Conservation (phyloP, 352 stramenopile species). For the Chrysophaeum taylorii region DNA sequence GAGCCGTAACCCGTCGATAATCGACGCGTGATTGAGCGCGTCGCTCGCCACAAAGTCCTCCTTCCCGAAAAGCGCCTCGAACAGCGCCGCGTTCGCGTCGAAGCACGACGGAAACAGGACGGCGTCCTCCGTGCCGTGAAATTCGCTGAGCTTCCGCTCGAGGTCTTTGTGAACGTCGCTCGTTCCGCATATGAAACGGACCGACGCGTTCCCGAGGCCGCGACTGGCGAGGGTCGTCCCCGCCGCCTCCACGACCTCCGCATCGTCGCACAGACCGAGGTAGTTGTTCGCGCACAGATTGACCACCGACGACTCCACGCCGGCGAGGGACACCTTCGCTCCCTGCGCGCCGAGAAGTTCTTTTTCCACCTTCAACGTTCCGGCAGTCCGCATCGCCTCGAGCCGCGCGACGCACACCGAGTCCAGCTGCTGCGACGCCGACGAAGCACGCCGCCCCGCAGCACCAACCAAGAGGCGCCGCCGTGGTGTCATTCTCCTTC, state of each 20-base stretch:
- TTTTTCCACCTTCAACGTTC: constrained; percentile 66
- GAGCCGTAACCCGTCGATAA: constrained; percentile 83
- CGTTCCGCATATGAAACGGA: constrained; percentile 86
- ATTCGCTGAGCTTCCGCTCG: constrained; percentile 70
- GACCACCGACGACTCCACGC: constrained; percentile 49
- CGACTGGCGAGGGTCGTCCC: constrained; percentile 63
- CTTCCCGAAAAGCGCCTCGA: constrained; percentile 66
- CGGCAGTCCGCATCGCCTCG: constrained; percentile 53
- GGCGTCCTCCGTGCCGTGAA: constrained; percentile 81
- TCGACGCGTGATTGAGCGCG: constrained; percentile 76
- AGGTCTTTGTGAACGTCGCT: constrained; percentile 81
- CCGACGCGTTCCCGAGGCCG: constrained; percentile 74
- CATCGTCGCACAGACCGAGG: constrained; percentile 74
- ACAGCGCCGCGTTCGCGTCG: constrained; percentile 80
- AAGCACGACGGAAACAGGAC: constrained; percentile 87
- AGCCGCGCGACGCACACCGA: no score
- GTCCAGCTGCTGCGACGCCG: no score
- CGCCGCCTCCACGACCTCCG: constrained; percentile 62
- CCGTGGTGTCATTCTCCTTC: no score
- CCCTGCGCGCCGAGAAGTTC: constrained; percentile 62
- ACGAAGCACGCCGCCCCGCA: no score
- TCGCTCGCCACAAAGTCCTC: constrained; percentile 84
- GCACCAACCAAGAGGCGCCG: no score
- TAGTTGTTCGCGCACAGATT: constrained; percentile 92
- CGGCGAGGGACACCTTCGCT: constrained; percentile 5